Evolutionary conservation across 2,329 filamentous ascomycete species (phyloP).

Genomic region (Fusarium phyllophilum): DNA sequence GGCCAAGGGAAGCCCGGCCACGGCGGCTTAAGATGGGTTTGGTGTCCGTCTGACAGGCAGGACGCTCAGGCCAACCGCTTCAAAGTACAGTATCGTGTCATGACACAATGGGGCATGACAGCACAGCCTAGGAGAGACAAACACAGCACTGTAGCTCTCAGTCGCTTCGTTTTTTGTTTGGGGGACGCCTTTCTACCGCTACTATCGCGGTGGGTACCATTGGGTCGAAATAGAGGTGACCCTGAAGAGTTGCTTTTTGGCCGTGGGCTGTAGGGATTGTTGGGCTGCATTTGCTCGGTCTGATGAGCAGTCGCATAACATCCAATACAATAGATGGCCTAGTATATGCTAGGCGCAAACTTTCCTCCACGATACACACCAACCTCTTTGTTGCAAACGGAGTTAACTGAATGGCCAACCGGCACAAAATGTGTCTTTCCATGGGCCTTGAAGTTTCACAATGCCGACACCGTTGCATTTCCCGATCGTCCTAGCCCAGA

Average conservation of each 20-base stretch:
- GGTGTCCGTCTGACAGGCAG: constrained; percentile 43
- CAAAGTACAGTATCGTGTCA: constrained; percentile 23
- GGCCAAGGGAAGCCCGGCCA: constrained; percentile 28
- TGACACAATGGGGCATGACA: constrained; percentile 4
- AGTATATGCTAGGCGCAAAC: constrained; percentile 9
- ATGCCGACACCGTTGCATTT: constrained; percentile 14
- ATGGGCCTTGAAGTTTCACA: constrained; percentile 16
- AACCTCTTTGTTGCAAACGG: neutral
- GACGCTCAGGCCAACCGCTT: constrained; percentile 40
- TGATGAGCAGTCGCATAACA: constrained; percentile 3
- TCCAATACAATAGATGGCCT: constrained; percentile 2
- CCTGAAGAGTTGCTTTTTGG: constrained; percentile 31
- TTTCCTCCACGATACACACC: constrained; percentile 15
- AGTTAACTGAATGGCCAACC: neutral
- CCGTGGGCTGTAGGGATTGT: constrained; percentile 15
- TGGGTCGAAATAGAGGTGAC: constrained; percentile 15
- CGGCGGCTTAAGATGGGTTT: constrained; percentile 32
- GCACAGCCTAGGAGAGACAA: constrained; percentile 1
- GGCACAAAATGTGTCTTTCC: constrained; percentile 1
- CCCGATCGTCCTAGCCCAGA: constrained; percentile 15
- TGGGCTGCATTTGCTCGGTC: constrained; percentile 12
- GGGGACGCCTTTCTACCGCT: constrained; percentile 1
- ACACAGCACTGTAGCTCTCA: constrained; percentile 8
- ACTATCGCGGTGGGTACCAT: constrained; percentile 24
- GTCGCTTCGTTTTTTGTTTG: neutral